phyloP scores from a whole-genome alignment of 305 asterid genomes.

The Fraxinus latifolia region DNA sequence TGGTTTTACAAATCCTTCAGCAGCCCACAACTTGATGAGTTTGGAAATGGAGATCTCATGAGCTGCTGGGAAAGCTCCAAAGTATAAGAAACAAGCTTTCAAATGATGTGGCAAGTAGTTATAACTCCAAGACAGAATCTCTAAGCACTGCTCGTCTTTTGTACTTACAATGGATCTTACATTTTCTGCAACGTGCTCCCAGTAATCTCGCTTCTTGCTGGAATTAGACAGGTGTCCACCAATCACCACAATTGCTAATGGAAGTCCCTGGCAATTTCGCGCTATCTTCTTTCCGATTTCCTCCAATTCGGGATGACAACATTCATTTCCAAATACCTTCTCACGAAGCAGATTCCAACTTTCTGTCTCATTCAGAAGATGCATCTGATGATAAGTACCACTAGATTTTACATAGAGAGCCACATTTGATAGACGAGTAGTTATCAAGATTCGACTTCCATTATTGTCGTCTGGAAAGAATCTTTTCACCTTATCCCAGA shows the following conservation, averaged over 20 bases:
- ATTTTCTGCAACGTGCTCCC: neutral
- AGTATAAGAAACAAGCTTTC: neutral
- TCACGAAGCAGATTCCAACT: constrained; percentile 1
- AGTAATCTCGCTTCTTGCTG: neutral
- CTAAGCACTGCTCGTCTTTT: neutral
- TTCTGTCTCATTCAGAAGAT: neutral
- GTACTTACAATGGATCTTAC: neutral
- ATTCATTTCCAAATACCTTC: neutral
- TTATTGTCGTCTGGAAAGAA: neutral
- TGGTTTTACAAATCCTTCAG: neutral
- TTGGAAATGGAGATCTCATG: neutral
- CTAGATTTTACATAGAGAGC: neutral
- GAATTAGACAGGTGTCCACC: neutral
- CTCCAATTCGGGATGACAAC: neutral
- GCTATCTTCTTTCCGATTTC: neutral
- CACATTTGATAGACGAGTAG: neutral
- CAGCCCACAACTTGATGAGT: neutral
- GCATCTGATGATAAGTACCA: neutral
- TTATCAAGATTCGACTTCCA: neutral
- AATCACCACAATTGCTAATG: neutral
- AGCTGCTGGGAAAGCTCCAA: neutral
- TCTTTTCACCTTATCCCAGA: neutral
- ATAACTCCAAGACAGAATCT: neutral
- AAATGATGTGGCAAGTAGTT: neutral
- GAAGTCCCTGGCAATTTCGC: neutral